Conservation (phyloP, 2,329 filamentous ascomycete species). For the Diplodia intermedia region DNA sequence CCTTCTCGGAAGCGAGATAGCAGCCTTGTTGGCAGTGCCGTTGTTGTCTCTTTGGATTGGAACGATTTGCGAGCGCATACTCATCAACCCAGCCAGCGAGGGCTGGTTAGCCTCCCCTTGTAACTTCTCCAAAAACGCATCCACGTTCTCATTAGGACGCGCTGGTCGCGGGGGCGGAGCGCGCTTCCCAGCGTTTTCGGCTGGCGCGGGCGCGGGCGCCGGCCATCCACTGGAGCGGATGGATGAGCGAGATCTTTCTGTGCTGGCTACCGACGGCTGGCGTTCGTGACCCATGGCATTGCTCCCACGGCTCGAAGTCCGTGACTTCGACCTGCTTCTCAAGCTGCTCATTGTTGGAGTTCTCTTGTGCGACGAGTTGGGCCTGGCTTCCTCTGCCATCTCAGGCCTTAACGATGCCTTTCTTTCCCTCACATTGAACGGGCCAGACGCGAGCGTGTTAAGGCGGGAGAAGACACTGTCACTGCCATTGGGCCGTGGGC, state of each 20-base stretch:
- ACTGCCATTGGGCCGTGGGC: conserved; percentile 53
- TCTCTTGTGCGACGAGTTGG: conserved; percentile 40
- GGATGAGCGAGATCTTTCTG: conserved; percentile 44
- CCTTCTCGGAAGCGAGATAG: conserved; percentile 33
- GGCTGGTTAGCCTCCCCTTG: conserved; percentile 43
- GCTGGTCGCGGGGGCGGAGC: conserved; percentile 37
- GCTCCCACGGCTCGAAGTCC: conserved; percentile 37
- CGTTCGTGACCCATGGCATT: conserved; percentile 31
- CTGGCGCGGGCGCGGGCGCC: neutral
- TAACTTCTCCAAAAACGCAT: conserved; percentile 47
- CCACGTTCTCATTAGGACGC: conserved; percentile 38
- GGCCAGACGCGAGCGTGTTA: conserved; percentile 70
- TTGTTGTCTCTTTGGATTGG: conserved; percentile 17
- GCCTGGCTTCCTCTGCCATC: conserved; percentile 6
- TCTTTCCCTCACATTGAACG: conserved; percentile 41
- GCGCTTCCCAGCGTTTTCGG: conserved; percentile 34
- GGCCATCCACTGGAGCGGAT: conserved; percentile 40
- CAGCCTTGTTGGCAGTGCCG: conserved; percentile 16
- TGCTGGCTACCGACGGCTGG: conserved; percentile 41
- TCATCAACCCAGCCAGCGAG: conserved; percentile 3
- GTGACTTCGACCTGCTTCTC: conserved; percentile 21
- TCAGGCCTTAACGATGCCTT: conserved; percentile 20
- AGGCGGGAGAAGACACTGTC: conserved; percentile 65
- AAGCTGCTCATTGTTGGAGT: conserved; percentile 43
- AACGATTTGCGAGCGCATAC: conserved; percentile 1